Conservation (phyloP, 2,329 filamentous ascomycete genomes). For the Arthrobotrys pseudoclavata region DNA sequence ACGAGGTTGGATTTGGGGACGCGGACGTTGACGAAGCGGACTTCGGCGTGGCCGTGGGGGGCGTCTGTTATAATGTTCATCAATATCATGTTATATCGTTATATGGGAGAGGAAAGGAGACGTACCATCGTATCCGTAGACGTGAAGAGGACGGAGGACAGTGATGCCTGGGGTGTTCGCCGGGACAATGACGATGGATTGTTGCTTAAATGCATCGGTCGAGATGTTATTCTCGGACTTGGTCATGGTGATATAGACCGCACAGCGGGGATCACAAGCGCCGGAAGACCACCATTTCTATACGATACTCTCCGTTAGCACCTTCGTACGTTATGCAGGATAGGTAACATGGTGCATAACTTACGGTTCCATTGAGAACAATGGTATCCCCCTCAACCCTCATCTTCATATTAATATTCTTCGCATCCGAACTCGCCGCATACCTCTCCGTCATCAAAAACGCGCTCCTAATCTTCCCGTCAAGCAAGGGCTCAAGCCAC, state of each 20-base stretch:
- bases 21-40: slow-evolving; percentile 89
- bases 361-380: slow-evolving; percentile 85
- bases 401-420: slow-evolving; percentile 89
- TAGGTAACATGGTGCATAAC: slow-evolving; percentile 5
- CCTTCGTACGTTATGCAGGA: not conserved
- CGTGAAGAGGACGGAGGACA: slow-evolving; percentile 92
- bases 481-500: slow-evolving; percentile 85
- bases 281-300: slow-evolving; percentile 99
- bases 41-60: slow-evolving; percentile 96
- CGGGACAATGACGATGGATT: slow-evolving; percentile 92
- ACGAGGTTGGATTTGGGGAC: slow-evolving; percentile 87
- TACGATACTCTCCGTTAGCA: not conserved
- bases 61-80: slow-evolving; percentile 74
- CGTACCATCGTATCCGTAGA: slow-evolving; percentile 85
- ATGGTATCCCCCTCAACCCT: slow-evolving; percentile 86
- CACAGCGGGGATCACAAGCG: slow-evolving; percentile 90
- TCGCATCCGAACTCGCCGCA: slow-evolving; percentile 89
- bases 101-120: not conserved
- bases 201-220: slow-evolving; percentile 86
- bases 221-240: slow-evolving; percentile 69
- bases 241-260: slow-evolving; percentile 96
- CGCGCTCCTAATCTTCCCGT: slow-evolving; percentile 86
- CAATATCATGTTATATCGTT: slow-evolving; percentile 1
- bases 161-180: slow-evolving; percentile 84
- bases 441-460: slow-evolving; percentile 96